phyloP scores from a whole-genome alignment of 2,329 filamentous ascomycete genomes.

The Orbilia brochopaga region DNA sequence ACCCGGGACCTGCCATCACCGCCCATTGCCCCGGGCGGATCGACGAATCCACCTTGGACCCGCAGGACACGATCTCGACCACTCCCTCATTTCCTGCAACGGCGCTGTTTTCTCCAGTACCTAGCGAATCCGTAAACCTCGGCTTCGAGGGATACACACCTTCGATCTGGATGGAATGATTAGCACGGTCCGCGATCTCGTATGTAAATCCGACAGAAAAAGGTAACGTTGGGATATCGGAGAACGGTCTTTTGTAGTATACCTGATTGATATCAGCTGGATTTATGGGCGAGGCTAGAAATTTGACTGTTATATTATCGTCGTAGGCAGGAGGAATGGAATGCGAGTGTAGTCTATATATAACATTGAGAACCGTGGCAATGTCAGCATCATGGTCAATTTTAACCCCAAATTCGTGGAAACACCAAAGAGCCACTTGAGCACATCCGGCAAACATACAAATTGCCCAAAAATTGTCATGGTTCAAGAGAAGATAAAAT shows the following conservation, averaged over 20 bases:
- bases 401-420: too few species aligned
- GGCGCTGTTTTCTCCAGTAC: constrained; percentile 76
- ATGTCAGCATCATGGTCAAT: too few species aligned
- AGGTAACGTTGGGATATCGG: background rate
- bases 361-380: too few species aligned
- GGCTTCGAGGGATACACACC: constrained; percentile 91
- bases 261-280: constrained; percentile 92
- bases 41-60: constrained; percentile 56
- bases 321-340: constrained; percentile 78
- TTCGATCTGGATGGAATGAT: constrained; percentile 67
- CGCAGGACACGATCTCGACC: constrained; percentile 80
- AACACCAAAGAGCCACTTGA: background rate
- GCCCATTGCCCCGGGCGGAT: constrained; percentile 87
- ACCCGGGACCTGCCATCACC: constrained; percentile 79
- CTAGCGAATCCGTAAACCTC: constrained; percentile 74
- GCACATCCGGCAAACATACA: background rate
- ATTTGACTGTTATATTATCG: constrained; percentile 75
- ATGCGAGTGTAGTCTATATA: constrained; percentile 70
- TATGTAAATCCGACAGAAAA: background rate
- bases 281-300: constrained; percentile 91
- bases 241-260: background rate
- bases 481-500: constrained; percentile 3
- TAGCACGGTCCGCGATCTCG: too few species aligned
- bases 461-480: background rate
- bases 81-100: constrained; percentile 90